A percentile compares a stretch with the other conserved stretches of the same genome.
Conservation (phyloP, 176 grass and related monocot genomes). For the Elaeis guineensis region DNA sequence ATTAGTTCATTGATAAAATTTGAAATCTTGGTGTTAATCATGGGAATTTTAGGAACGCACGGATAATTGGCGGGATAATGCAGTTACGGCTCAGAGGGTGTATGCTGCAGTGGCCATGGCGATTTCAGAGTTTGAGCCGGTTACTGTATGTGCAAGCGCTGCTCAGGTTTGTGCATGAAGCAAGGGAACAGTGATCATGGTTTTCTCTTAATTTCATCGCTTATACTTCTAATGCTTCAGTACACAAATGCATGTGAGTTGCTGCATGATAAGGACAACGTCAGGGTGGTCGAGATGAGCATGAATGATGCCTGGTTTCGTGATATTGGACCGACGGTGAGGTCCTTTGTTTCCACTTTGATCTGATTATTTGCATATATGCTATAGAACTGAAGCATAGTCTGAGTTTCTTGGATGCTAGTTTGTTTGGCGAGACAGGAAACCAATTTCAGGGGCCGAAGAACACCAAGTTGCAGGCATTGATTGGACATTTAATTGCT, state of each 20-base stretch:
- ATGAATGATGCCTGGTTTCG: slow-evolving; percentile 97
- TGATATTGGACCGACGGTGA: slow-evolving; percentile 83
- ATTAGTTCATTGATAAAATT: not conserved
- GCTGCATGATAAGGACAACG: slow-evolving; percentile 40
- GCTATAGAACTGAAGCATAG: slow-evolving; percentile 1
- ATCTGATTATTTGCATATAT: not conserved
- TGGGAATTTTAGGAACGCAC: slow-evolving; percentile 58
- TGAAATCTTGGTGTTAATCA: not conserved
- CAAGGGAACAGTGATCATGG: no score
- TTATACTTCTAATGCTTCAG: slow-evolving; percentile 16
- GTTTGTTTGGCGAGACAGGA: slow-evolving; percentile 43
- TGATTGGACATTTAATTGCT: slow-evolving; percentile 93
- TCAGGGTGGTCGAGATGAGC: slow-evolving; percentile 95
- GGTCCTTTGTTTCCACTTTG: slow-evolving; percentile 1
- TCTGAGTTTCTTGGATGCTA: slow-evolving; percentile 16
- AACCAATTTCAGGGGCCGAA: slow-evolving; percentile 8
- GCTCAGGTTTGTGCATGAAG: slow-evolving; percentile 24
- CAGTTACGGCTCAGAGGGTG: slow-evolving; percentile 42
- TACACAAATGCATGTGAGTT: slow-evolving; percentile 43
- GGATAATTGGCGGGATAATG: slow-evolving; percentile 79
- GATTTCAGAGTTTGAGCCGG: slow-evolving; percentile 77
- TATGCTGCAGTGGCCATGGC: slow-evolving; percentile 50
- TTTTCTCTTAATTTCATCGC: no score
- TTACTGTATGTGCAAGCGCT: slow-evolving; percentile 69
- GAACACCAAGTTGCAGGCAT: slow-evolving; percentile 63